These are phyloP conservation scores for Ramichloridium luteum DNA, from an alignment of 2,329 filamentous ascomycete species.

Conservation along the genomic window DNA sequence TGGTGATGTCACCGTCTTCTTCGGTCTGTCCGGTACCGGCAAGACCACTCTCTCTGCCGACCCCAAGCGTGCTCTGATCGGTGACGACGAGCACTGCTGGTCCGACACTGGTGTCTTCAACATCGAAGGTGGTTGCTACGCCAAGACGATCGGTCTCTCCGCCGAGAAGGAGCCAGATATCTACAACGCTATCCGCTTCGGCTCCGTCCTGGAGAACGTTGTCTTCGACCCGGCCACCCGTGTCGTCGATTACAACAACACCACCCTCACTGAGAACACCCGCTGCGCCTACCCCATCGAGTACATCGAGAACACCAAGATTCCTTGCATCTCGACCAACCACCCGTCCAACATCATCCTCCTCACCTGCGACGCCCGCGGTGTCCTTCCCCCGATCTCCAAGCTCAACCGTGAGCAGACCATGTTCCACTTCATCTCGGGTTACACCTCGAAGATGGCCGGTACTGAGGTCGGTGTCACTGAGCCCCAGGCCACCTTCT, in stretches of 20 bases:
- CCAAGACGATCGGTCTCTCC: slow-evolving; percentile 94
- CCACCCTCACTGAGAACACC: slow-evolving; percentile 94
- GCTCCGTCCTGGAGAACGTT: slow-evolving; percentile 95
- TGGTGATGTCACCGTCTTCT: slow-evolving; percentile 97
- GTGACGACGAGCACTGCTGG: slow-evolving; percentile 99
- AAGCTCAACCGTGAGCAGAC: slow-evolving; percentile 90
- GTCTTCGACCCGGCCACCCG: slow-evolving; percentile 89
- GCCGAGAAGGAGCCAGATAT: slow-evolving; percentile 99
- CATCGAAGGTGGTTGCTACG: slow-evolving; percentile 98
- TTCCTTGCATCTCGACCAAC: slow-evolving; percentile 75
- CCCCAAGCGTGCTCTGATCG: slow-evolving; percentile 89
- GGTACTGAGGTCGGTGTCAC: slow-evolving; percentile 95
- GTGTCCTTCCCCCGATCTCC: slow-evolving; percentile 93
- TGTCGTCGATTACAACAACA: slow-evolving; percentile 88
- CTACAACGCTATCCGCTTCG: slow-evolving; percentile 87
- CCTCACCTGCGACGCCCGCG: slow-evolving; percentile 92
- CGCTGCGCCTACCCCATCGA: slow-evolving; percentile 98
- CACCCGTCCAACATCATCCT: slow-evolving; percentile 97
- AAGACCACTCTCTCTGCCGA: slow-evolving; percentile 98
- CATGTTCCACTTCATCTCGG: slow-evolving; percentile 99
- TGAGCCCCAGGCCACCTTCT: slow-evolving; percentile 97
- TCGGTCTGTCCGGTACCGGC: slow-evolving; percentile 93
- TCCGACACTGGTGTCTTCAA: slow-evolving; percentile 95
- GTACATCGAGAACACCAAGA: slow-evolving; percentile 98
- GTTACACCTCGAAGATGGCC: slow-evolving; percentile 99